Evolutionary conservation across 2,329 filamentous ascomycete species (phyloP).

Genomic region (Colletotrichum sp.): DNA sequence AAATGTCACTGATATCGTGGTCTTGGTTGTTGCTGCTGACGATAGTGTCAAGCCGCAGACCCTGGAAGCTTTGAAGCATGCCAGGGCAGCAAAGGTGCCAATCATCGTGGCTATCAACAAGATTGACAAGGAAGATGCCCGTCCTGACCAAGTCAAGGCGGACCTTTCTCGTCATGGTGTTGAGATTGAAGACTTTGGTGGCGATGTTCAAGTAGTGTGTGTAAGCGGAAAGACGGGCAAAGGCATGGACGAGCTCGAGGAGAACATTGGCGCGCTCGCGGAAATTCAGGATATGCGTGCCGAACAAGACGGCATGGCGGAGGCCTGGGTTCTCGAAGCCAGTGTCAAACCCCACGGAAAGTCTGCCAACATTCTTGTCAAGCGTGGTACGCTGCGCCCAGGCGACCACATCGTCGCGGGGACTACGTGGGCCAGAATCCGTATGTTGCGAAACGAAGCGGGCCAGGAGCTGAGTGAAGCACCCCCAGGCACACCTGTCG

Average conservation of each 20-base stretch:
- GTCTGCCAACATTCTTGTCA: constrained; percentile 87
- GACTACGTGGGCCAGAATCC: constrained; percentile 85
- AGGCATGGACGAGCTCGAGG: constrained; percentile 91
- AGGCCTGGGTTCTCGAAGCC: constrained; percentile 94
- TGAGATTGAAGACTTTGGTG: constrained; percentile 93
- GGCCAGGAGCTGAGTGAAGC: constrained; percentile 75
- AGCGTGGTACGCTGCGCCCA: constrained; percentile 80
- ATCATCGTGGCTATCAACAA: constrained; percentile 99
- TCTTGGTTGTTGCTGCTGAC: constrained; percentile 94
- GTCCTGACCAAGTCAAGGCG: constrained; percentile 83
- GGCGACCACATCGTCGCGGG: constrained; percentile 90
- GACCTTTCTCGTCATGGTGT: constrained; percentile 85
- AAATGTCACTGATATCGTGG: constrained; percentile 94
- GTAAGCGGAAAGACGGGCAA: constrained; percentile 94
- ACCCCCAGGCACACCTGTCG: constrained; percentile 86
- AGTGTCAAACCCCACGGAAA: constrained; percentile 85
- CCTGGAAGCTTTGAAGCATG: constrained; percentile 93
- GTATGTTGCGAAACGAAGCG: constrained; percentile 83
- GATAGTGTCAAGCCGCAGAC: constrained; percentile 98
- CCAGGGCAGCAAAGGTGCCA: constrained; percentile 83
- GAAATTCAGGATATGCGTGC: constrained; percentile 92
- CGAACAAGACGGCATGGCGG: constrained; percentile 75
- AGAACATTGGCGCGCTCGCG: constrained; percentile 83
- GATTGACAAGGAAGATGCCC: constrained; percentile 85
- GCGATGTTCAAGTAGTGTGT: constrained; percentile 88